These are phyloP conservation scores for Monilinia fructigena DNA, from an alignment of 2,329 filamentous ascomycete genomes.

Conservation along the genomic window DNA sequence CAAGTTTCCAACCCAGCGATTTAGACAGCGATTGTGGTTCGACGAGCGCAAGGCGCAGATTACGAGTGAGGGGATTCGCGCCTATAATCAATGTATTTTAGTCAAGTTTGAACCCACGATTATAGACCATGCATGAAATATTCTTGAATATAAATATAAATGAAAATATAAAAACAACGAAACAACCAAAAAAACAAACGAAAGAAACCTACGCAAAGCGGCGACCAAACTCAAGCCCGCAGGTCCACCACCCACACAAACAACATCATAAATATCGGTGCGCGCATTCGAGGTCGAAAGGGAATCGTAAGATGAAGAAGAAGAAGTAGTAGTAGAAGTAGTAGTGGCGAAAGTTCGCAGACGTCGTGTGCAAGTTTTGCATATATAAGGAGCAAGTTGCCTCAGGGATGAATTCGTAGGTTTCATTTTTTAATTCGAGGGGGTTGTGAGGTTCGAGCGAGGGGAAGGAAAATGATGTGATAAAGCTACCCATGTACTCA, in stretches of 20 bases:
- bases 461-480: background rate
- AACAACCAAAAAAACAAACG: background rate
- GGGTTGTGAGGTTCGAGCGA: background rate
- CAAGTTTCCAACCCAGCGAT: slow-evolving; percentile 63
- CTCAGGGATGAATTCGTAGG: background rate
- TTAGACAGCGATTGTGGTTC: slow-evolving; percentile 83
- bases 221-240: slow-evolving; percentile 78
- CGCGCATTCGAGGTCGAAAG: slow-evolving; percentile 6
- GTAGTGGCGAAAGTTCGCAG: slow-evolving; percentile 17
- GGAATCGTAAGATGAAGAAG: background rate
- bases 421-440: slow-evolving; percentile 7
- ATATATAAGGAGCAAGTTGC: slow-evolving; percentile 15
- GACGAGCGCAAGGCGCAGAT: slow-evolving; percentile 81
- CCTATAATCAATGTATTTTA: slow-evolving; percentile 49
- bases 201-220: slow-evolving; percentile 62
- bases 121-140: too few species aligned
- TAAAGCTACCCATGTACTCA: slow-evolving; percentile 17
- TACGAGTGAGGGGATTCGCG: slow-evolving; percentile 69
- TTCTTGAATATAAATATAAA: too few species aligned
- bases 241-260: slow-evolving; percentile 41
- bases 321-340: too few species aligned
- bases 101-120: background rate
- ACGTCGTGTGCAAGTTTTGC: slow-evolving; percentile 15
- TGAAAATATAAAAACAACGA: too few species aligned
- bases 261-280: slow-evolving; percentile 40